Conservation (phyloP, 768 basidiomycete genomes). For the Xerocomellus chrysenteron region DNA sequence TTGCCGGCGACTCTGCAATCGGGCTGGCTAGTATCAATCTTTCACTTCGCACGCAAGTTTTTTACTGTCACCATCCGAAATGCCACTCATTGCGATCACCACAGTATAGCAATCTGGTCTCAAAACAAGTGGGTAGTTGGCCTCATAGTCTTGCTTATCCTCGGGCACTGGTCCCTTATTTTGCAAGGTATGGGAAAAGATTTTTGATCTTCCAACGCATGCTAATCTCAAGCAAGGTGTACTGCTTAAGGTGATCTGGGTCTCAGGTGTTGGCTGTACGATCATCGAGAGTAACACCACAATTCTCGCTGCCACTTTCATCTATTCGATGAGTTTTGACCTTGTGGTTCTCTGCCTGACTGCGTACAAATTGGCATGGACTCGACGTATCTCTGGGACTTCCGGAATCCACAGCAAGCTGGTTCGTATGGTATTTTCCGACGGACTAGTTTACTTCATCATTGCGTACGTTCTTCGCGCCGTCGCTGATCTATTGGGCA, state of each 20-base stretch:
- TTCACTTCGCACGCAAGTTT: conserved; percentile 43
- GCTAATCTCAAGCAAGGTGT: conserved; percentile 41
- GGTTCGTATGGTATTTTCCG: conserved; percentile 63
- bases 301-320: conserved; percentile 66
- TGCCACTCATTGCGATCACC: conserved; percentile 11
- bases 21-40: conserved; percentile 49
- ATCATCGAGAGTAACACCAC: conserved; percentile 62
- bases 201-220: neutral
- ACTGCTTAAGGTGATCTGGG: conserved; percentile 57
- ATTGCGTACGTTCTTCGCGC: conserved; percentile 52
- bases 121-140: conserved; percentile 53
- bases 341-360: conserved; percentile 58
- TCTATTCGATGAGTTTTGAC: conserved; percentile 78
- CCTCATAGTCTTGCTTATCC: conserved; percentile 50
- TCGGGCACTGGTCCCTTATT: conserved; percentile 72
- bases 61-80: neutral
- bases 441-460: conserved; percentile 74
- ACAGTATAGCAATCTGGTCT: conserved; percentile 65
- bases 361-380: conserved; percentile 53
- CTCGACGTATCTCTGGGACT: conserved; percentile 11
- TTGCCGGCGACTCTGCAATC: conserved; percentile 44
- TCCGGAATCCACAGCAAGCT: conserved; percentile 44
- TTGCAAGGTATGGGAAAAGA: conserved; percentile 49
- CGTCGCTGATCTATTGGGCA: conserved; percentile 25
- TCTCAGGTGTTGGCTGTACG: conserved; percentile 46